Evolutionary conservation across 192 early-diverging fungal species (phyloP), one percentile per base, ranked within the genome.

Genomic region (Allomyces macrogynus): DNA sequence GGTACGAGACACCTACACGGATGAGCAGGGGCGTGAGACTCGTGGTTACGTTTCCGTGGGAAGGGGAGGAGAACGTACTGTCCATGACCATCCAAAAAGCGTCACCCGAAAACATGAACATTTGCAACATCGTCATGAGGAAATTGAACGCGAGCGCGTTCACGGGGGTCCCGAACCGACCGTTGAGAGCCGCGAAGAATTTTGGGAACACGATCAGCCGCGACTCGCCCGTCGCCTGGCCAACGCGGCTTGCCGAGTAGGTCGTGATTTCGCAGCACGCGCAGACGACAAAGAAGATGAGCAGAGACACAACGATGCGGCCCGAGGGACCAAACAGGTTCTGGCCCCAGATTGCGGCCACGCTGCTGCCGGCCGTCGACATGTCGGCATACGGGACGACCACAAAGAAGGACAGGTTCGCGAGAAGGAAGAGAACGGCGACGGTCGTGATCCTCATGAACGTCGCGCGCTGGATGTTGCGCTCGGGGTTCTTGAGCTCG

Each of bases 331-430:
- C 84, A 75, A 84, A 80, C 23, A 81, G 74, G 14, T 78, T 74
- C 60, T 68, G 63, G 20, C 77, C 78, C 66, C 82, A 86, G 61
- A 73, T 71, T 12, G 76, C 83, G 7, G 82, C 84, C 49, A 86
- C 67, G 11, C 78, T 78, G 61, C 75, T 76, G 12, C 84, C 81
- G 1, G 87, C 84, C 62, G 78, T 76, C 62, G 78, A 74, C 3
- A 89, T 77, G 3, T 86, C 83, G 5, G 77, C 80, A 22, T 85
- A 75, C 10, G 86, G 83, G 23, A 93, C 76, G 0, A 88, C 91
- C 10, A 83, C 80, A 60, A 89, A 86, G 69, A 88, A 93, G 1
- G 91, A 86, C 4, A 87, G 80, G 68, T 91, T 90, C 24, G 87
- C 84, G 66, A 93, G 70, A 10, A 90, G 70, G 70, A 91, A 93